Evolutionary conservation across 2,329 filamentous ascomycete genomes (phyloP), one percentile per base, ranked within the genome.

Genomic region (Curvularia spicifera): DNA sequence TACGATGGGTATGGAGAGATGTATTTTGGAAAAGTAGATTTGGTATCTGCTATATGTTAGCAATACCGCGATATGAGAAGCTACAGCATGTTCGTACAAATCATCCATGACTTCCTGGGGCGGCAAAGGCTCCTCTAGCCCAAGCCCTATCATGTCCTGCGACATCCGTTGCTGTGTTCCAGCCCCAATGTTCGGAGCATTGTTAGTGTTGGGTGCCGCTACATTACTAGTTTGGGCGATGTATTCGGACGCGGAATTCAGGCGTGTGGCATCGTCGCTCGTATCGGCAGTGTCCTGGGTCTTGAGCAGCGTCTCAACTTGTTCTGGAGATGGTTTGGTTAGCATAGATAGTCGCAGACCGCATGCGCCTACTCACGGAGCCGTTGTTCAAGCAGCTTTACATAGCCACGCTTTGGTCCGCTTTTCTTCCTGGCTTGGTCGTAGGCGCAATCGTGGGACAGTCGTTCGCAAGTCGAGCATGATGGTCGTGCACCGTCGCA

Each of bases 341-440:
- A 67, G 68, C 59, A 48, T 26, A 50, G 57, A 8, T 45, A 31
- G 44, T 28, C 22, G 49, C 20, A 12, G 29, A 44, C 28, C 47
- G 40, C 24, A 40, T 57, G 43, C 54, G 44, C 51, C 50, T 12
- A 80, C 90, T 80, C 83, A 96, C 93, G 93, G 72, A 99, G 80
- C 76, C 95, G 87, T 75, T 96, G 93, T 78, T 98, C 95, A 67
- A 98, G 80, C 59, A 93, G 89, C 82, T 97, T 97, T 61, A 97
- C 93, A 75, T 97, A 97, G 69, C 93, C 93, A 74, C 93, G 85
- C 81, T 97, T 97, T 2, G 93, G 93, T 2, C 93, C 93, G 76
- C 93, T 96, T 85, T 97, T 97, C 79, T 92, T 91, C 74, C 93
- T 87, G 69, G 94, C 89, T 80, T 97, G 93, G 73, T 97, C 93